Percentiles rank a stretch among this genome's conserved stretches.
Evolutionary conservation across 345 rosid genomes (phyloP).

Genomic region (sweet orange (Citrus sinensis)): DNA sequence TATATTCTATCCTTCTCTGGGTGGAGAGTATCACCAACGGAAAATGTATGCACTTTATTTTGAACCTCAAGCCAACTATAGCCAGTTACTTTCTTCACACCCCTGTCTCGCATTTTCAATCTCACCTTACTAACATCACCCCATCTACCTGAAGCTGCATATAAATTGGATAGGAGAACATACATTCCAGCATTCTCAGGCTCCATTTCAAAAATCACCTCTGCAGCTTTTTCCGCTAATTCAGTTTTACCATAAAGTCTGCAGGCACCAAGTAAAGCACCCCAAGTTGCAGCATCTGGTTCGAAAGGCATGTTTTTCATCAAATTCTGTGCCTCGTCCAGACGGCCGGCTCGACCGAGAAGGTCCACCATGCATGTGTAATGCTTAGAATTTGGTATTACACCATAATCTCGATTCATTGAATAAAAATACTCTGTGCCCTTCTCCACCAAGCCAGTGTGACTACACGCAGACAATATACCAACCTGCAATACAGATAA

Average conservation of each 20-base stretch:
- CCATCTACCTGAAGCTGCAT: conserved; percentile 69
- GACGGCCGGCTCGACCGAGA: conserved; percentile 66
- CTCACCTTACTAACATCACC: conserved; percentile 57
- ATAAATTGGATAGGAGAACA: conserved; percentile 64
- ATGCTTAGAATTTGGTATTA: conserved; percentile 54
- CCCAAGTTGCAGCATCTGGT: conserved; percentile 78
- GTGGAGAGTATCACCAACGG: conserved; percentile 54
- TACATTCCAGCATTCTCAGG: conserved; percentile 76
- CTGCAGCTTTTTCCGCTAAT: conserved; percentile 63
- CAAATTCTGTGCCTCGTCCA: conserved; percentile 57
- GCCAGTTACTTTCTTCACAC: conserved; percentile 64
- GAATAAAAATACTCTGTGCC: conserved; percentile 49
- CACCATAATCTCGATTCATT: conserved; percentile 51
- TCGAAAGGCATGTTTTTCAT: conserved; percentile 57
- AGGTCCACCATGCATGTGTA: conserved; percentile 76
- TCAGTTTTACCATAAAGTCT: conserved; percentile 59
- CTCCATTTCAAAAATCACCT: conserved; percentile 54
- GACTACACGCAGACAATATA: conserved; percentile 69
- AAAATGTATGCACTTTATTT: conserved; percentile 57
- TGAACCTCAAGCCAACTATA: conserved; percentile 70
- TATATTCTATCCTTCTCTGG: conserved; percentile 55
- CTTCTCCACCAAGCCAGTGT: conserved; percentile 56
- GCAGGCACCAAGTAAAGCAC: conserved; percentile 80
- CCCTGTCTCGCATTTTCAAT: conserved; percentile 55
- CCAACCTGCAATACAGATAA: conserved; percentile 21